Conservation (phyloP, 2,329 filamentous ascomycete species). For the Sarocladiaceae sp. region DNA sequence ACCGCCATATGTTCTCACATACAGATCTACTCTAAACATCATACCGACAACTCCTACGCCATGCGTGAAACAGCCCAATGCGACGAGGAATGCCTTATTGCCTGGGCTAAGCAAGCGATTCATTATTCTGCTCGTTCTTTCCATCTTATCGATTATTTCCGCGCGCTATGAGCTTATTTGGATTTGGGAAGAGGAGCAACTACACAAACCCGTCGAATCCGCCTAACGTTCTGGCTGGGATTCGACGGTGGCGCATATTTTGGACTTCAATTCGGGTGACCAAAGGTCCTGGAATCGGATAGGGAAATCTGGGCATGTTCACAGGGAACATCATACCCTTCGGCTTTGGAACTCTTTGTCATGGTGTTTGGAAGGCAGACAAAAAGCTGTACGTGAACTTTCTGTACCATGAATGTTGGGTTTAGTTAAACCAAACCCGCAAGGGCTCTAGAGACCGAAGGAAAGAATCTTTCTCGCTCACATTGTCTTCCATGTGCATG, state of each 20-base stretch:
- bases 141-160: background rate
- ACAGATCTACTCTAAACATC: background rate
- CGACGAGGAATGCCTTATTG: background rate
- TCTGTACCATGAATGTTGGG: background rate
- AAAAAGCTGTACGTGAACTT: slow-evolving; percentile 1
- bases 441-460: background rate
- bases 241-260: slow-evolving; percentile 1
- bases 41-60: background rate
- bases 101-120: slow-evolving; percentile 4
- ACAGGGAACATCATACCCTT: background rate
- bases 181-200: background rate
- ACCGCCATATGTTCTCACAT: background rate
- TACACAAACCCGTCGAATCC: background rate
- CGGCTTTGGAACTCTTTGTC: background rate
- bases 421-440: background rate
- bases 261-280: background rate
- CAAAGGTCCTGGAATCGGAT: background rate
- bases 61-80: background rate
- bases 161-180: background rate
- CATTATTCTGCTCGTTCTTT: background rate
- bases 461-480: background rate
- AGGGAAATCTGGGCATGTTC: background rate
- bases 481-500: too few species aligned
- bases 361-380: background rate
- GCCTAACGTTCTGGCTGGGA: too few species aligned